Evolutionary conservation across 768 basidiomycete genomes (phyloP).

Genomic region (Auricularia cornea): DNA sequence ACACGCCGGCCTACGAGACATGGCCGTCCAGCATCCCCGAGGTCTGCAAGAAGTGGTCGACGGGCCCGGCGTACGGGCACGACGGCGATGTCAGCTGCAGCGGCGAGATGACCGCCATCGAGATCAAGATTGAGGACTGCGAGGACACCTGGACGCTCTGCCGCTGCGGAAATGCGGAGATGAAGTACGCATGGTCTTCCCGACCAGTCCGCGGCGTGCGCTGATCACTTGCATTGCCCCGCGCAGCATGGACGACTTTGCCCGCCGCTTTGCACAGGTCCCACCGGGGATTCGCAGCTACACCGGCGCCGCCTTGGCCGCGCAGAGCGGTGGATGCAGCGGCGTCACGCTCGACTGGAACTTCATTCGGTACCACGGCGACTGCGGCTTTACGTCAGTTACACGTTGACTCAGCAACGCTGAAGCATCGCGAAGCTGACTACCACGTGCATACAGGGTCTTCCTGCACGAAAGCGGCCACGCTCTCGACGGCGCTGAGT

Average conservation of each 20-base stretch:
- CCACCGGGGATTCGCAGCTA: background rate
- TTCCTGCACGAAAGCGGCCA: background rate
- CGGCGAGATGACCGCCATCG: background rate
- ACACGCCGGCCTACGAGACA: too few relatives aligned
- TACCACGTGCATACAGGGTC: background rate
- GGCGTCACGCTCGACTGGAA: background rate
- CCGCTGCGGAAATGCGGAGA: background rate
- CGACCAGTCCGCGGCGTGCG: too few relatives aligned
- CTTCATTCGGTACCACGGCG: background rate
- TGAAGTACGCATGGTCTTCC: background rate
- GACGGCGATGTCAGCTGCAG: background rate
- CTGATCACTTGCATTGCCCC: too few relatives aligned
- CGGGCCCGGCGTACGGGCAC: background rate
- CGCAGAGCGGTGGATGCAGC: background rate
- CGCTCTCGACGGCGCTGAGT: background rate
- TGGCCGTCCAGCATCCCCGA: background rate
- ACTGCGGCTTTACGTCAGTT: background rate
- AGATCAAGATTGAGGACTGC: background rate
- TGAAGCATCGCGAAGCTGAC: background rate
- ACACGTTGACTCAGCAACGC: background rate
- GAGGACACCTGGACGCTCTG: background rate
- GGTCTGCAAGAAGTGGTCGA: background rate
- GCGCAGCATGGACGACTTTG: background rate
- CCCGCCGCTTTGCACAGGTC: background rate
- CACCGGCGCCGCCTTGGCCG: background rate